Conservation (phyloP, 2,329 filamentous ascomycete species). For the Myriosclerotinia scirpicola region DNA sequence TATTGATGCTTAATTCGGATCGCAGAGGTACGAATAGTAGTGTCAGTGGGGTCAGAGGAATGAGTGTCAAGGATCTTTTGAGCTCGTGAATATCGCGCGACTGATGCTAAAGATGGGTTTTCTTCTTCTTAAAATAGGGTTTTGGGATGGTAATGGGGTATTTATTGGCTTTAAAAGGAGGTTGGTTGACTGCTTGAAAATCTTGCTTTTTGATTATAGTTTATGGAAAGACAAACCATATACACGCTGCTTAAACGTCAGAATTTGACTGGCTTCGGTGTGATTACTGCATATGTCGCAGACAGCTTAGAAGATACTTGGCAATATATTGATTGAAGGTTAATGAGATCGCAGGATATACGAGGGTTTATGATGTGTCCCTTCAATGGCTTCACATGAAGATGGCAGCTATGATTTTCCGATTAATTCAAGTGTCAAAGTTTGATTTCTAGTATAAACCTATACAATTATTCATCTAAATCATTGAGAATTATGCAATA, state of each 20-base stretch:
- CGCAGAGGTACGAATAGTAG: slow-evolving; percentile 45
- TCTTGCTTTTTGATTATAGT: not conserved
- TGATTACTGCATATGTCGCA: not conserved
- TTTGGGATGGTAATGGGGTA: not conserved
- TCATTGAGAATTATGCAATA: not conserved
- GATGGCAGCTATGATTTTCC: not conserved
- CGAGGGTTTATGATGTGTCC: not conserved
- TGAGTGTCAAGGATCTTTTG: slow-evolving; percentile 57
- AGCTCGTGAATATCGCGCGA: slow-evolving; percentile 44
- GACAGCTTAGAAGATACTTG: not conserved
- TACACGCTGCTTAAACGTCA: not conserved
- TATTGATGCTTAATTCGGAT: slow-evolving; percentile 85
- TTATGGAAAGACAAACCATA: not conserved
- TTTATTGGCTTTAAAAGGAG: not conserved
- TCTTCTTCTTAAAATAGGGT: slow-evolving; percentile 1
- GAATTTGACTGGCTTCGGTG: not conserved
- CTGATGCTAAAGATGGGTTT: not conserved
- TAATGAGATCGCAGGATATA: not conserved
- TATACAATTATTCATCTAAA: not conserved
- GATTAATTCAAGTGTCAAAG: not conserved
- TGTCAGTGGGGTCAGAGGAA: slow-evolving; percentile 45
- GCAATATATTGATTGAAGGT: not conserved
- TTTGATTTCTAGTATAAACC: not conserved
- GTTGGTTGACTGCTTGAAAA: not conserved
- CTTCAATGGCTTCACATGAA: not conserved